Percentiles rank a stretch among this genome's conserved stretches.
Evolutionary conservation across 169 alveolate genomes (phyloP).

Genomic region (Cryptosporidium baileyi): DNA sequence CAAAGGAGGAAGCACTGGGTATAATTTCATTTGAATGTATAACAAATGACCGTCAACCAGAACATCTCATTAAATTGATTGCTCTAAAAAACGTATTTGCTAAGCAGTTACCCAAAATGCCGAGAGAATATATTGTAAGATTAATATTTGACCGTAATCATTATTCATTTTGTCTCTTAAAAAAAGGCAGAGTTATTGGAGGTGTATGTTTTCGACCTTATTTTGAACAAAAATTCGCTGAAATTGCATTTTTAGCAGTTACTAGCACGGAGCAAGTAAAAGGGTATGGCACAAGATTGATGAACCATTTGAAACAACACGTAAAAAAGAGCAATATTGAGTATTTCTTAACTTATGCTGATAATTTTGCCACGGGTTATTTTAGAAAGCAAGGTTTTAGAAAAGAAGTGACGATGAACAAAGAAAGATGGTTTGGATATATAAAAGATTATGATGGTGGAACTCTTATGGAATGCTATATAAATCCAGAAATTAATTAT

Average conservation of each 20-base stretch:
- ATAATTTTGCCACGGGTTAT: conserved; percentile 97
- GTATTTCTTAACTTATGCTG: conserved; percentile 95
- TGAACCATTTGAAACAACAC: conserved; percentile 96
- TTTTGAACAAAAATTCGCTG: conserved; percentile 93
- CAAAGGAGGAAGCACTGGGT: conserved; percentile 88
- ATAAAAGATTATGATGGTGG: conserved; percentile 99
- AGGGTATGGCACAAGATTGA: conserved; percentile 98
- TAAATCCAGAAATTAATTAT: conserved; percentile 92
- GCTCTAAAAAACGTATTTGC: conserved; percentile 94
- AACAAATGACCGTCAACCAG: conserved; percentile 90
- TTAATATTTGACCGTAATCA: conserved; percentile 96
- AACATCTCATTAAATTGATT: conserved; percentile 85
- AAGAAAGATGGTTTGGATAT: conserved; percentile 96
- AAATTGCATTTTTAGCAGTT: conserved; percentile 98
- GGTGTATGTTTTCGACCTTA: conserved; percentile 95
- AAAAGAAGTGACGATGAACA: conserved; percentile 92
- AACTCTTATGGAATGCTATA: conserved; percentile 98
- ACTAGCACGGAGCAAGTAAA: conserved; percentile 95
- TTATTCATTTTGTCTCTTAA: conserved; percentile 92
- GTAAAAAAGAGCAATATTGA: conserved; percentile 91
- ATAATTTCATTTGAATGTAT: conserved; percentile 88
- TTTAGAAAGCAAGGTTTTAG: conserved; percentile 97
- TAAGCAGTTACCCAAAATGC: conserved; percentile 98
- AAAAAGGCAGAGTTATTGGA: conserved; percentile 93
- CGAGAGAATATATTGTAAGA: conserved; percentile 96